These are phyloP conservation scores for Haematococcus lacustris DNA, from an alignment of 139 green algal species.

Conservation along the genomic window DNA sequence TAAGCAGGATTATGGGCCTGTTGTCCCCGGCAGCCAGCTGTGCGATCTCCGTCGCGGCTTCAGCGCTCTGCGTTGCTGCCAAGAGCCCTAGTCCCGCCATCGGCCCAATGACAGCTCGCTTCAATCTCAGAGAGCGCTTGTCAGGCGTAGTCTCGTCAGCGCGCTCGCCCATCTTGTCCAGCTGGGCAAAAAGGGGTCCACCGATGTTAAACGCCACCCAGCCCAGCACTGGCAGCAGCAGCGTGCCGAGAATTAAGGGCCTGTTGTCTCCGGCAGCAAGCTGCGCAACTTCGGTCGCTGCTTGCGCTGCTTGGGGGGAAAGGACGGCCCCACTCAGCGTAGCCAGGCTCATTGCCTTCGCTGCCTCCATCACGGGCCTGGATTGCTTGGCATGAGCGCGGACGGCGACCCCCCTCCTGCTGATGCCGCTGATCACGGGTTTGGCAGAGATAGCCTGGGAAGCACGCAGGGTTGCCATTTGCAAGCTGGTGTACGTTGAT, in stretches of 20 bases:
- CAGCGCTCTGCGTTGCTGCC: constrained; percentile 30
- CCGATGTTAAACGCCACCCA: constrained; percentile 81
- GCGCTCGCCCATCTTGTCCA: constrained; percentile 18
- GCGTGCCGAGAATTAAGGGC: constrained; percentile 31
- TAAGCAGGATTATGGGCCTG: constrained; percentile 35
- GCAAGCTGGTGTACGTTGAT: too few species aligned
- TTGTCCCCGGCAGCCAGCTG: constrained; percentile 56
- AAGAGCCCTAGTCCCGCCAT: too few species aligned
- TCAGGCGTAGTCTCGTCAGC: neutral
- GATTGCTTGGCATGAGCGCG: too few species aligned
- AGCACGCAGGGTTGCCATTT: too few species aligned
- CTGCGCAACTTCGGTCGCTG: constrained; percentile 63
- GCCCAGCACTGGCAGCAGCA: constrained; percentile 40
- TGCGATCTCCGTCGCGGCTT: constrained; percentile 45
- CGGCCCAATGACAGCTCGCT: too few species aligned
- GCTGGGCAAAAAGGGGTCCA: constrained; percentile 48
- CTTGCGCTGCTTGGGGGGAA: too few species aligned
- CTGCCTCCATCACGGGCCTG: too few species aligned
- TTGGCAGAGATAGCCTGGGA: too few species aligned
- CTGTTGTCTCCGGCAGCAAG: constrained; percentile 65
- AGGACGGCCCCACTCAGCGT: too few species aligned
- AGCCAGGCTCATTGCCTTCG: too few species aligned
- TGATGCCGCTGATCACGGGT: too few species aligned
- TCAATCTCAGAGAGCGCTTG: neutral
- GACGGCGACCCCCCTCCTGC: too few species aligned